Percentiles rank a stretch among this genome's conserved stretches.
These are phyloP conservation scores for Solanum bulbocastanum DNA, from an alignment of 257 asterid species.

Conservation along the genomic window DNA sequence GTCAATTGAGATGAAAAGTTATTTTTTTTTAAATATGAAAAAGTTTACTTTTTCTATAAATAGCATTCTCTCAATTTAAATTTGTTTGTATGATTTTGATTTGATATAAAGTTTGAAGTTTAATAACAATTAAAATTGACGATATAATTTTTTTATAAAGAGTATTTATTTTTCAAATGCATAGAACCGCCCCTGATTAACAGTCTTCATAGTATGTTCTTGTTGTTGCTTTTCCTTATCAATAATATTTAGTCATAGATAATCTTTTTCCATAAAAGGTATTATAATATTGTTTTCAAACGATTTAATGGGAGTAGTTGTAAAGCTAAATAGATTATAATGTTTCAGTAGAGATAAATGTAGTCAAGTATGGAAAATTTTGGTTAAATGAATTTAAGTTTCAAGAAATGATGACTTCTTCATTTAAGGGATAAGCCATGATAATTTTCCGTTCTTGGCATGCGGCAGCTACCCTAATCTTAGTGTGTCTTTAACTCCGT, in stretches of 20 bases:
- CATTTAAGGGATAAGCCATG: neutral
- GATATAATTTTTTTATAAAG: no score
- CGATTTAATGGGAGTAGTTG: neutral
- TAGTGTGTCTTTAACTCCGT: no score
- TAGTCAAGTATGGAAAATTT: neutral
- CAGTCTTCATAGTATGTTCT: neutral
- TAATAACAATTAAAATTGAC: no score
- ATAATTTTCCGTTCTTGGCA: neutral
- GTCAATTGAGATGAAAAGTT: no score
- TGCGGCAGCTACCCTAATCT: neutral
- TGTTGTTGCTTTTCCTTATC: neutral
- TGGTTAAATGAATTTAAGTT: neutral
- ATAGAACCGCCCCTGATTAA: neutral
- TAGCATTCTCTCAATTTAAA: neutral
- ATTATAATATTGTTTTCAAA: no score
- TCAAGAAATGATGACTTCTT: neutral
- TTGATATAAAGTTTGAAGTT: rapidly evolving
- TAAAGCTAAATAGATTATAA: neutral
- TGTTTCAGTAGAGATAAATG: neutral
- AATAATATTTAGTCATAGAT: no score
- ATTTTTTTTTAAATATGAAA: no score
- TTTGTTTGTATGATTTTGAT: no score
- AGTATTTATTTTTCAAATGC: no score
- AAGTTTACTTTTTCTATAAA: no score
- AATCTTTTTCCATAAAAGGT: neutral